Evolutionary conservation across 805 yeast genomes (phyloP).

Genomic region (Ogataea corticis): DNA sequence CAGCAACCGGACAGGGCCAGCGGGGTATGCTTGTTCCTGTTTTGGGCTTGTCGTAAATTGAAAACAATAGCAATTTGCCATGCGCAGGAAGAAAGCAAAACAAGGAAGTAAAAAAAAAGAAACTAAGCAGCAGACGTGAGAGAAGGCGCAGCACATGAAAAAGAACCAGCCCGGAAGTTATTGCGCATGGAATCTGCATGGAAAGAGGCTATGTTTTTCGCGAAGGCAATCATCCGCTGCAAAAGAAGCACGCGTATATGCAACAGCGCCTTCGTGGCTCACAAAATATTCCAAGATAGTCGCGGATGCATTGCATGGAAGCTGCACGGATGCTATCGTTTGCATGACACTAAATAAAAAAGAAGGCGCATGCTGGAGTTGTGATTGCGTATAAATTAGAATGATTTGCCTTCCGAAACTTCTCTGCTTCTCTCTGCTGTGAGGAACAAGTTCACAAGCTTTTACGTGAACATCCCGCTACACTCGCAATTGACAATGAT

Average conservation of each 20-base stretch:
- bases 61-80: no score
- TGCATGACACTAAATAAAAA: slow-evolving; percentile 10
- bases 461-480: neutral
- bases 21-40: no score
- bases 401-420: slow-evolving; percentile 4
- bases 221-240: slow-evolving; percentile 2
- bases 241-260: neutral
- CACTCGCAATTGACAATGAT: slow-evolving; percentile 4
- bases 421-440: neutral
- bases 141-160: slow-evolving; percentile 7
- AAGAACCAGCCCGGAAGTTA: neutral
- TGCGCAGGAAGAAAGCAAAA: neutral
- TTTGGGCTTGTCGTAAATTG: no score
- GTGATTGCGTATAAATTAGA: slow-evolving; percentile 3
- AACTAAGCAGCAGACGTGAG: slow-evolving; percentile 2
- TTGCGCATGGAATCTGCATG: neutral
- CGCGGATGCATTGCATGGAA: slow-evolving; percentile 5
- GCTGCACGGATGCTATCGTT: neutral
- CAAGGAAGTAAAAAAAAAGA: neutral
- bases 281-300: neutral
- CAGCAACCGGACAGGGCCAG: no score
- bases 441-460: neutral
- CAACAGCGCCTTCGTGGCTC: neutral
- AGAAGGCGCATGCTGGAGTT: slow-evolving; percentile 13
- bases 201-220: neutral